Conservation (phyloP, 2,329 filamentous ascomycete species). For the Pseudogymnoascus sp. region DNA sequence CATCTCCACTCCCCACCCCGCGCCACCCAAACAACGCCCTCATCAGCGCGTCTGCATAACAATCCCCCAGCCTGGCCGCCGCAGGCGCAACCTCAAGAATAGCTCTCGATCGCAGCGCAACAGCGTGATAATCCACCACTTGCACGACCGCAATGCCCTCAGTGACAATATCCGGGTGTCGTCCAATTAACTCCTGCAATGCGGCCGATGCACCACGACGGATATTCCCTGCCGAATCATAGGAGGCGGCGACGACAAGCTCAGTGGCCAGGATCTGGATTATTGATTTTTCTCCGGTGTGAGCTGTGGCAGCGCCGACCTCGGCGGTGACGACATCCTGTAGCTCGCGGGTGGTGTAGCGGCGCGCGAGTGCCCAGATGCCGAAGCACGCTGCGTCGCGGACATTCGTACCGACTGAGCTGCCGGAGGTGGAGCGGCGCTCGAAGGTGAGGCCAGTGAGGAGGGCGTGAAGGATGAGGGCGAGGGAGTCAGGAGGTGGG, state of each 20-base stretch:
- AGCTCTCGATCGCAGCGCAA: conserved; percentile 78
- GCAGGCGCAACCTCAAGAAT: conserved; percentile 68
- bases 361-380: conserved; percentile 83
- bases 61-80: conserved; percentile 55
- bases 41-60: conserved; percentile 64
- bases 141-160: conserved; percentile 84
- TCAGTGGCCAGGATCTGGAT: conserved; percentile 75
- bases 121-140: conserved; percentile 84
- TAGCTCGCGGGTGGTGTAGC: conserved; percentile 77
- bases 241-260: conserved; percentile 70
- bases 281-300: conserved; percentile 43
- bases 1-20: conserved; percentile 75
- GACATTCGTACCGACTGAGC: conserved; percentile 79
- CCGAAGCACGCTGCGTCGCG: conserved; percentile 94
- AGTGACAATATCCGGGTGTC: conserved; percentile 77
- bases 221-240: conserved; percentile 91
- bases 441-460: conserved; percentile 80
- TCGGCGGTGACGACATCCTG: conserved; percentile 46
- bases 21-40: conserved; percentile 74
- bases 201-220: conserved; percentile 87
- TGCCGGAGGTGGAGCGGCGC: conserved; percentile 77
- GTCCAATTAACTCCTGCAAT: conserved; percentile 85
- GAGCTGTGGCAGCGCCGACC: conserved; percentile 17
- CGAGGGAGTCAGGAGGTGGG: conserved; percentile 62
- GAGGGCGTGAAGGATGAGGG: conserved; percentile 68